Base-by-base conservation (phyloP, 2,329 filamentous ascomycete species). In the Pseudogymnoascus sp. region DNA sequence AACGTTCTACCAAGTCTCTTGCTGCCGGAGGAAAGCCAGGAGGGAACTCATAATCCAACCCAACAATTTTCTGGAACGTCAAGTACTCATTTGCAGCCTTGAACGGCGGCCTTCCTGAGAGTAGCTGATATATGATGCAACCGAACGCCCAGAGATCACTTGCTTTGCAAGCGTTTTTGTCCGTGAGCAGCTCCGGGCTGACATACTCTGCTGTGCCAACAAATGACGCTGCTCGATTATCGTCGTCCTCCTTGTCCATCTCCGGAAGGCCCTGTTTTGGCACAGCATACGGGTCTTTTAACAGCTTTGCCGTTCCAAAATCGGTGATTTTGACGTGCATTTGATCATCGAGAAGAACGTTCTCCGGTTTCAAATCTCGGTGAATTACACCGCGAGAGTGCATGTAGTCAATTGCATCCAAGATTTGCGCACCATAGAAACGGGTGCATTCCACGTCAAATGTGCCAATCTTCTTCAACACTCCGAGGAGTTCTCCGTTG, bases 251-350 rank as follows among this genome's bases (percentile, higher is more conserved):
- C 11, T 67, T 68, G 64, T 59, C n/a, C 33, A 37, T 42, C 3
- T 61, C 59, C 38, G 69, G 64, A 66, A 67, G 66, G 63, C 65
- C 50, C 64, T 63, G 33, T 65, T 64, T 50, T 62, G 66, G 14
- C 13, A 76, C 75, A 71, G 76, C 75, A 74, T 77, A 77, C 68
- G 78, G 81, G 67, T 82, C 80, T 61, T 88, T 87, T 53, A 99
- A 80, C 66, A 99, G 85, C 74, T 97, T 97, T n/a, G 95, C 95
- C 0, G 95, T 99, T 44, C 95, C 95, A 73, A 99, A 99, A 76
- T 99, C 95, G 6, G 95, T 99, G 68, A 99, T 97, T 75, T 99
- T 99, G 76, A 97, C 88, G 71, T 97, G 91, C 90, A 97, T 96
- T 72, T 96, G 89, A 67, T 93, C 89, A 74, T 99, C 95, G 38